phyloP scores from a whole-genome alignment of 306 rosid species.

The Cicer judaicum region DNA sequence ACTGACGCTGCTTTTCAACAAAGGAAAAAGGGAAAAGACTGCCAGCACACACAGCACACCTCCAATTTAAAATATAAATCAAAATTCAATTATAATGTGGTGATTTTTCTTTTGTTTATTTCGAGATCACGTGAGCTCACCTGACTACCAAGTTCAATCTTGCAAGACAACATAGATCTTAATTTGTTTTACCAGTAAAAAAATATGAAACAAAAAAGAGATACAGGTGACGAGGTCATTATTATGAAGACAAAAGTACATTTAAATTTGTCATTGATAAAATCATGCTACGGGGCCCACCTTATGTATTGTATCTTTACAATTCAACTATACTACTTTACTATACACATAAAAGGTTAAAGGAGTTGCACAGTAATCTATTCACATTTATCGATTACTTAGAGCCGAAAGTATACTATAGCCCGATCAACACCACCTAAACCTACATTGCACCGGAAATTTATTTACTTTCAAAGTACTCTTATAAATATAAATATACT shows the following conservation, averaged over 20 bases:
- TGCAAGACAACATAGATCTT: slow-evolving; percentile 28
- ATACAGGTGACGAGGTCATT: slow-evolving; percentile 4
- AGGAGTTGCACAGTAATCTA: not conserved
- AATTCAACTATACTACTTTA: slow-evolving; percentile 8
- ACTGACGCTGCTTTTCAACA: slow-evolving; percentile 2
- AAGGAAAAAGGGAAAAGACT: not conserved
- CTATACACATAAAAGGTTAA: not conserved
- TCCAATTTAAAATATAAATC: not conserved
- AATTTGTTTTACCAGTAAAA: not conserved
- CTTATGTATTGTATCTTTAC: slow-evolving; percentile 33
- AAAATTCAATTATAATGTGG: not conserved
- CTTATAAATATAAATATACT: too few relatives aligned
- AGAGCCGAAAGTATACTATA: too few relatives aligned
- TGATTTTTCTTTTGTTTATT: not conserved
- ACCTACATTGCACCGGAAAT: too few relatives aligned
- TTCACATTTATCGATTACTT: too few relatives aligned
- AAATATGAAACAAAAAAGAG: too few relatives aligned
- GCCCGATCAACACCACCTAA: too few relatives aligned
- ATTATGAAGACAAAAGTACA: slow-evolving; percentile 24
- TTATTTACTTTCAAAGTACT: too few relatives aligned
- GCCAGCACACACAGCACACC: not conserved
- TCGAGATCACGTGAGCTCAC: slow-evolving; percentile 38
- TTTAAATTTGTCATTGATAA: slow-evolving; percentile 36
- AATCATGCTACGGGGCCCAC: slow-evolving; percentile 39
- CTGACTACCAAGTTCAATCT: slow-evolving; percentile 29